Percentiles rank a stretch among this genome's conserved stretches.
Conservation (phyloP, 441 rosid genomes). For the Populus hybrid region DNA sequence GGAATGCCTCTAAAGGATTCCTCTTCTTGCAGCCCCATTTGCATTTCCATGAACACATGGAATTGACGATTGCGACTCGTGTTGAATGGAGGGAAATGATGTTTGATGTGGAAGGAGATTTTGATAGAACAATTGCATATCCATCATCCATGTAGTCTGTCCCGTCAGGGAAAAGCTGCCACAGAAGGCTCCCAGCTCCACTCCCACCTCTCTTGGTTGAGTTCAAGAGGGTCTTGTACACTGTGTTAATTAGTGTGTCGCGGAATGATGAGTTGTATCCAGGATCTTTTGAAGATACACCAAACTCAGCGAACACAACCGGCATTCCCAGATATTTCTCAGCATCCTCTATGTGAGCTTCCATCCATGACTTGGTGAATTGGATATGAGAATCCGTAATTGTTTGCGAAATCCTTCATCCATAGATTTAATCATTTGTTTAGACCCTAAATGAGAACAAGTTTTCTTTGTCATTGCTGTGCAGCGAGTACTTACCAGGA, state of each 20-base stretch:
- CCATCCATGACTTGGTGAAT: conserved; percentile 89
- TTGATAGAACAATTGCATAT: conserved; percentile 75
- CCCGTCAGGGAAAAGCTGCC: conserved; percentile 95
- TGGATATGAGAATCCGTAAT: conserved; percentile 61
- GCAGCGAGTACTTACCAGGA: conserved; percentile 50
- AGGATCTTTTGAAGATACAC: conserved; percentile 72
- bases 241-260: conserved; percentile 53
- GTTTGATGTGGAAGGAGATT: conserved; percentile 70
- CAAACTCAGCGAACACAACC: conserved; percentile 81
- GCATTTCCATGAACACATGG: conserved; percentile 70
- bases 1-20: conserved; percentile 44
- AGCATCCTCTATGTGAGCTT: conserved; percentile 86
- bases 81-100: conserved; percentile 80
- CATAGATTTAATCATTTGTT: conserved; percentile 3
- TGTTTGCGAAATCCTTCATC: conserved; percentile 71
- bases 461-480: background rate
- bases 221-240: conserved; percentile 73
- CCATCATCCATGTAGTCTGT: conserved; percentile 97
- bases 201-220: conserved; percentile 86
- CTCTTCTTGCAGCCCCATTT: conserved; percentile 89
- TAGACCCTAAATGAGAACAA: background rate
- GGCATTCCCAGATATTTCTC: conserved; percentile 87
- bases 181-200: conserved; percentile 84
- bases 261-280: conserved; percentile 85
- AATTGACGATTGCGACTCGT: conserved; percentile 67